phyloP scores from a whole-genome alignment of 1,139 yeast species.

The Yamadazyma songkhlaensis region DNA sequence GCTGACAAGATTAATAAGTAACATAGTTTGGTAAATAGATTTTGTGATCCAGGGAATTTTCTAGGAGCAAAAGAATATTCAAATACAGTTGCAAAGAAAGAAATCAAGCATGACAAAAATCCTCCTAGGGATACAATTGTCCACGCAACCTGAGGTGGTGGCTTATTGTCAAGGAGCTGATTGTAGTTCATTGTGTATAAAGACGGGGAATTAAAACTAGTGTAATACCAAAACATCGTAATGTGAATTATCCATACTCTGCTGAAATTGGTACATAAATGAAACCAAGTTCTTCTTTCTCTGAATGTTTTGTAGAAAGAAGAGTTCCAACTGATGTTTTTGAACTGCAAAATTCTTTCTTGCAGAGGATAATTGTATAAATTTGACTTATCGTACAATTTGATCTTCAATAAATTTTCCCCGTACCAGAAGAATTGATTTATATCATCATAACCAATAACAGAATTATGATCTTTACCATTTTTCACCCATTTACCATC shows the following conservation, averaged over 20 bases:
- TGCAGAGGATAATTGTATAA: conserved; percentile 43
- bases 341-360: conserved; percentile 47
- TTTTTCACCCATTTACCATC: conserved; percentile 44
- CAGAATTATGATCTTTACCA: conserved; percentile 64
- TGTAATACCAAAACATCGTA: conserved; percentile 78
- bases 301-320: conserved; percentile 69
- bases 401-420: conserved; percentile 54
- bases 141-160: conserved; percentile 59
- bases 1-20: conserved; percentile 41
- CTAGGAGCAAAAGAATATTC: conserved; percentile 70
- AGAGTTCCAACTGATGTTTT: conserved; percentile 58
- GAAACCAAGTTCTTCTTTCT: conserved; percentile 78
- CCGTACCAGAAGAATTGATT: conserved; percentile 84
- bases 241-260: conserved; percentile 82
- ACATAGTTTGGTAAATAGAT: conserved; percentile 41
- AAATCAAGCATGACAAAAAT: conserved; percentile 59
- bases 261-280: conserved; percentile 71
- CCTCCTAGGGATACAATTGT: conserved; percentile 75
- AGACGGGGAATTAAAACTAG: conserved; percentile 74
- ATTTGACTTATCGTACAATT: conserved; percentile 36
- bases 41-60: conserved; percentile 64
- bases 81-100: conserved; percentile 57
- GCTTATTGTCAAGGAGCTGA: conserved; percentile 59
- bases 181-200: conserved; percentile 64
- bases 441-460: conserved; percentile 83